Conservation (phyloP, 192 early-diverging fungal genomes). For the Coemansia sp. region DNA sequence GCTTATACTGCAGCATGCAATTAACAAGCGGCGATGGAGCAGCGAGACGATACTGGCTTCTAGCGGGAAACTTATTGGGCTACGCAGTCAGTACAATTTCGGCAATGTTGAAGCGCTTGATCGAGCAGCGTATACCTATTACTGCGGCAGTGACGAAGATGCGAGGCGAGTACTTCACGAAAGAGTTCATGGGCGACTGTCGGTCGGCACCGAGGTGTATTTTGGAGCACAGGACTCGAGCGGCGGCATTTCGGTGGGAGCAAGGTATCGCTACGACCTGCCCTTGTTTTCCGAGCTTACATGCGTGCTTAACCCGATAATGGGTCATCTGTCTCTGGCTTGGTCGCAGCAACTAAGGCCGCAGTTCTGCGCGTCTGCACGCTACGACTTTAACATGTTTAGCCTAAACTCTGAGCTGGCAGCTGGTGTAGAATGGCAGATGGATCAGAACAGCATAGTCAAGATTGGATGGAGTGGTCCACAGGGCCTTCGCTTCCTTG, state of each 20-base stretch:
- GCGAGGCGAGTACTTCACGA: constrained; percentile 13
- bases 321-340: constrained; percentile 85
- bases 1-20: constrained; percentile 55
- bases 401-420: constrained; percentile 88
- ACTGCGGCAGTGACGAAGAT: constrained; percentile 20
- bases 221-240: constrained; percentile 78
- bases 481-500: constrained; percentile 39
- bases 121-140: constrained; percentile 18
- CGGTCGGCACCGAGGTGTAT: constrained; percentile 70
- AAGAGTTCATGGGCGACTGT: constrained; percentile 26
- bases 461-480: constrained; percentile 58
- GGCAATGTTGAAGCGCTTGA: constrained; percentile 43
- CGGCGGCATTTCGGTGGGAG: constrained; percentile 78
- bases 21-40: constrained; percentile 75
- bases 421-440: constrained; percentile 81
- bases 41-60: constrained; percentile 74
- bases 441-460: constrained; percentile 56
- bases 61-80: constrained; percentile 75
- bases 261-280: constrained; percentile 66
- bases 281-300: constrained; percentile 57
- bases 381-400: constrained; percentile 91
- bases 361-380: constrained; percentile 69
- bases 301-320: constrained; percentile 84
- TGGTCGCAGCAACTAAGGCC: constrained; percentile 79
- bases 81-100: constrained; percentile 80